A percentile compares a stretch with the other conserved stretches of the same genome.
Evolutionary conservation across 768 basidiomycete species (phyloP).

Genomic region (Roridomyces roridus): DNA sequence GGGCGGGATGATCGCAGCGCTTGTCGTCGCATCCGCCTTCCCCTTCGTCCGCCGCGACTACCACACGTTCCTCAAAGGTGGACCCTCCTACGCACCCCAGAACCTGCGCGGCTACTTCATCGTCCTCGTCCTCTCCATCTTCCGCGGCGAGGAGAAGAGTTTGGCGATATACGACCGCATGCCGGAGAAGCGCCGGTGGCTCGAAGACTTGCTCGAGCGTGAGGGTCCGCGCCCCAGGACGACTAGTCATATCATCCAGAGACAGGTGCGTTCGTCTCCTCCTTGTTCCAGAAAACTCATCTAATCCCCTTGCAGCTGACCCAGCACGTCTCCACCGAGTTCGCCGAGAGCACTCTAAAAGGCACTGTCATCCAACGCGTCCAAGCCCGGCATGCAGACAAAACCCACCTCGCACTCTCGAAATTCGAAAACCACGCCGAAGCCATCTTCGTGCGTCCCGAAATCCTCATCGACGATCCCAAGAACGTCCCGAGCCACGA

Average conservation of each 20-base stretch:
- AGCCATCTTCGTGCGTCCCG: slow-evolving; percentile 20
- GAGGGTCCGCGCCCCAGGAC: no score
- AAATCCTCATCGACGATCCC: slow-evolving; percentile 17
- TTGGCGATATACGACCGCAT: slow-evolving; percentile 18
- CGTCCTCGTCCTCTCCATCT: slow-evolving; percentile 16
- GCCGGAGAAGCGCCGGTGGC: slow-evolving; percentile 19
- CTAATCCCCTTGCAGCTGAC: no score
- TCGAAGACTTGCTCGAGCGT: background rate
- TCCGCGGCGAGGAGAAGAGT: slow-evolving; percentile 11
- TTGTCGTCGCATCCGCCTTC: slow-evolving; percentile 11
- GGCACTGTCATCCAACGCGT: no score
- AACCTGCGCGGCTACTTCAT: slow-evolving; percentile 20
- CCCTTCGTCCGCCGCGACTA: slow-evolving; percentile 18
- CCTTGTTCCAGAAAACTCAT: no score
- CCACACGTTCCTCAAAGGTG: slow-evolving; percentile 11
- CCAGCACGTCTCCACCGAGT: no score
- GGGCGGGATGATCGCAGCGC: background rate
- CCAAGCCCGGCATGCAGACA: slow-evolving; percentile 10
- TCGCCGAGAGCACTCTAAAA: no score
- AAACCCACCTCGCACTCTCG: slow-evolving; percentile 16
- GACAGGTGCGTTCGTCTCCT: no score
- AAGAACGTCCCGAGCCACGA: slow-evolving; percentile 22
- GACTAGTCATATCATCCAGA: no score
- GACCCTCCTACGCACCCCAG: slow-evolving; percentile 21
- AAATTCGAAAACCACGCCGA: slow-evolving; percentile 21